Conservation (phyloP, 202 grass and related monocot species). For the Panicum virgatum region DNA sequence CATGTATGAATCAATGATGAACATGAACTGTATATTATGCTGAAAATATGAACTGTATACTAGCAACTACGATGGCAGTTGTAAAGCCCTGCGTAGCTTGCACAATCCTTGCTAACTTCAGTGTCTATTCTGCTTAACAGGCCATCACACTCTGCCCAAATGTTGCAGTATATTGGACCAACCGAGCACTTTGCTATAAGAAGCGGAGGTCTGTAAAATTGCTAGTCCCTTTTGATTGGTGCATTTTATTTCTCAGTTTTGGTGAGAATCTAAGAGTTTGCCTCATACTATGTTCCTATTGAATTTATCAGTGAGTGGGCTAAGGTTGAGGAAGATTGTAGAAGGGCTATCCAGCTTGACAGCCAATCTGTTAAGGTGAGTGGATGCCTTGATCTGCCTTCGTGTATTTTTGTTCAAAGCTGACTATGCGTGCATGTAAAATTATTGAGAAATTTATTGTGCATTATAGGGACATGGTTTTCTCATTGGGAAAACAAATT, state of each 20-base stretch:
- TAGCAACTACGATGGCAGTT: not conserved
- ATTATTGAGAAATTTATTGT: not conserved
- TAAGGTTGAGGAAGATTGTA: conserved; percentile 84
- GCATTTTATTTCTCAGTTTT: conserved; percentile 26
- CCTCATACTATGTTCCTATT: conserved; percentile 17
- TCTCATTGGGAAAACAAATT: not conserved
- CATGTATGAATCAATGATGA: not conserved
- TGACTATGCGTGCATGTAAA: not conserved
- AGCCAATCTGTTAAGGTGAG: conserved; percentile 83
- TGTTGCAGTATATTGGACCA: conserved; percentile 87
- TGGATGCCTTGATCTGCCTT: not conserved
- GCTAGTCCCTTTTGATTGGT: conserved; percentile 35
- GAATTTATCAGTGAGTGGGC: conserved; percentile 70
- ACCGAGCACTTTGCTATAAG: conserved; percentile 83
- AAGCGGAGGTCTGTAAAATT: conserved; percentile 71
- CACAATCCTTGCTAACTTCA: conserved; percentile 24
- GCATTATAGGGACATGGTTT: not conserved
- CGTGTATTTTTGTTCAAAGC: conserved; percentile 5
- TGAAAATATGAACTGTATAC: not conserved
- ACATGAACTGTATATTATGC: not conserved
- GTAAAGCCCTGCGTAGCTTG: not conserved
- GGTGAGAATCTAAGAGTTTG: conserved; percentile 30
- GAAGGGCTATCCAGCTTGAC: conserved; percentile 72
- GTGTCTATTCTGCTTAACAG: conserved; percentile 55
- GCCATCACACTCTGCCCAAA: conserved; percentile 80